Base-by-base conservation (phyloP, 2,329 filamentous ascomycete genomes). In the Didymella pomorum region DNA sequence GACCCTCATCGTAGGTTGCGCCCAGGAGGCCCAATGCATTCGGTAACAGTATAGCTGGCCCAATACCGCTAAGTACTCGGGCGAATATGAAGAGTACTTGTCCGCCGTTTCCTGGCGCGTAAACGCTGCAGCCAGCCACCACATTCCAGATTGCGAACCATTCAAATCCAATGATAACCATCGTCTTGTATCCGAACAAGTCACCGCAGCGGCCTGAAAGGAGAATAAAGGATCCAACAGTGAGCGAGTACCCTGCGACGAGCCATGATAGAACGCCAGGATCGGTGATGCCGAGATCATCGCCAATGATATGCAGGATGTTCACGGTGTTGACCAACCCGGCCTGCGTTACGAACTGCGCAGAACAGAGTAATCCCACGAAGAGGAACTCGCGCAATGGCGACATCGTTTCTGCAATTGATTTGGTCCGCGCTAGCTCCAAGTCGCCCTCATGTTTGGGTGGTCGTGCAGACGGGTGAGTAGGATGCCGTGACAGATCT, bases 21-120 rank as follows among this genome's bases (percentile, higher is more conserved):
- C 86, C 87, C 0, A 90, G 72, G 12, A 91, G 79, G 2, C 87
- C 87, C 21, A 90, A 74, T 0, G 80, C 86, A 61, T 89, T 91
- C 0, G 89, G 88, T 23, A 90, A 77, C 11, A 83, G 76, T 31
- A 91, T 78, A 0, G 87, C 86, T 0, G 86, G 85, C 0, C 88
- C 89, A 18, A 88, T 81, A 0, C 86, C 82, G 45, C 72, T 68
- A 25, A 79, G 46, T 0, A 73, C 77, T 37, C 77, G 62, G 1
- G 73, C 68, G 39, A 76, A 74, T 33, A 74, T 72, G 57, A 79
- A 79, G 2, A 79, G 66, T 2, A 77, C 71, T 28, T 72, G 68
- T 8, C 69, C 69, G 2, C 64, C 60, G 29, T 61, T 62, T 1
- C 58, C 61, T 3, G 57, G 21, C 1, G 69, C 69, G 58, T 80